Conservation (phyloP, 345 rosid genomes). For the Rhodamnia argentea region DNA sequence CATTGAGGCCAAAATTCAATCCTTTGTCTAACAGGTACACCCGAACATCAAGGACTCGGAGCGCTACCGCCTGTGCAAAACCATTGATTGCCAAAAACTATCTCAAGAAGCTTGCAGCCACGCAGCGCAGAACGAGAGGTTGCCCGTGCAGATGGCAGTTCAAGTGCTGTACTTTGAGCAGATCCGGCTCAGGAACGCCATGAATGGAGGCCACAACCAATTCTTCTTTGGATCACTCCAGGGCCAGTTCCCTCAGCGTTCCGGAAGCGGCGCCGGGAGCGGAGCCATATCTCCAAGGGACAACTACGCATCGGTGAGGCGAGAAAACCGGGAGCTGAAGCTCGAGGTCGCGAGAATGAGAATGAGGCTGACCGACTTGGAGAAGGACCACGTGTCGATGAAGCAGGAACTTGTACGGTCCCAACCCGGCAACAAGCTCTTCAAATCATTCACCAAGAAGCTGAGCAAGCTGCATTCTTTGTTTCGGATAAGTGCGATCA, state of each 20-base stretch:
- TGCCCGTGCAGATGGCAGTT: conserved; percentile 95
- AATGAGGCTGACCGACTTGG: conserved; percentile 93
- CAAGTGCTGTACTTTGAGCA: conserved; percentile 92
- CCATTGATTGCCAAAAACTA: conserved; percentile 87
- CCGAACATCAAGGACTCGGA: conserved; percentile 85
- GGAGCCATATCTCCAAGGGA: conserved; percentile 98
- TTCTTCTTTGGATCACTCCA: conserved; percentile 53
- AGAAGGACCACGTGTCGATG: conserved; percentile 89
- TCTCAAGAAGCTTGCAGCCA: conserved; percentile 99
- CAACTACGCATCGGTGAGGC: conserved; percentile 87
- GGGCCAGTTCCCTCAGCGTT: conserved; percentile 76
- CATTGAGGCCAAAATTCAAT: not conserved
- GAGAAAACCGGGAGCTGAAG: conserved; percentile 93
- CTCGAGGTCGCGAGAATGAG: conserved; percentile 99
- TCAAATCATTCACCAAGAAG: conserved; percentile 73
- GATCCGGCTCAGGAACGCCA: conserved; percentile 85
- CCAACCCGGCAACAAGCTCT: conserved; percentile 60
- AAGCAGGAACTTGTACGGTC: conserved; percentile 77
- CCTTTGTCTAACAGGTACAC: conserved; percentile 50
- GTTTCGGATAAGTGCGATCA: conserved; percentile 49
- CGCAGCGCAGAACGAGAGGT: conserved; percentile 90
- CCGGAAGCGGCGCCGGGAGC: conserved; percentile 86
- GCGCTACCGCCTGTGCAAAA: conserved; percentile 81
- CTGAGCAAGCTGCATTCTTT: conserved; percentile 70
- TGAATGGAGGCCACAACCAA: conserved; percentile 80